Percentiles rank a stretch among this genome's conserved stretches.
These are phyloP conservation scores for Neonectria ditissima DNA, from an alignment of 2,329 filamentous ascomycete species.

Conservation along the genomic window DNA sequence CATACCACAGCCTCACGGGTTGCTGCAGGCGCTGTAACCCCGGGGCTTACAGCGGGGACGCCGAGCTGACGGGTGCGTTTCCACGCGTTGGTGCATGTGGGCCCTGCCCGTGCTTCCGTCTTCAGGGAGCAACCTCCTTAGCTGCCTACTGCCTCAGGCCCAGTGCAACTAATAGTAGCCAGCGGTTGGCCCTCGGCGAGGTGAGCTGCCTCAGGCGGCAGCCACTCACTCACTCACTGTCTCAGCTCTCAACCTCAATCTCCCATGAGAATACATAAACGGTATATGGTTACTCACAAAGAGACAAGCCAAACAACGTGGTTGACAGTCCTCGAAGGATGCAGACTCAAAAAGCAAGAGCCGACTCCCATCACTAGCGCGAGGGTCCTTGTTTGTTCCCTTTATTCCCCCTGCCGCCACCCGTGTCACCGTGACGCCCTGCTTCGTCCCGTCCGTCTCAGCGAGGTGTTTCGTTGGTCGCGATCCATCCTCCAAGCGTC, in stretches of 20 bases:
- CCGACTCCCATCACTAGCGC: conserved; percentile 2
- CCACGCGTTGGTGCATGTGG: not conserved
- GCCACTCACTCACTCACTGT: not conserved
- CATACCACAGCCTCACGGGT: not conserved
- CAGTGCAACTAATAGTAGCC: no score
- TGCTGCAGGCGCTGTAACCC: not conserved
- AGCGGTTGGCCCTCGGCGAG: not conserved
- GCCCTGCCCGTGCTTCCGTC: not conserved
- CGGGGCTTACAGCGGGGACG: not conserved
- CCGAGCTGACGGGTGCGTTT: not conserved
- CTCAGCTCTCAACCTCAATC: conserved; percentile 8
- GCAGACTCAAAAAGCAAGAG: not conserved
- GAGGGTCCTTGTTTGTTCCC: not conserved
- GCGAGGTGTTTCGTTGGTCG: not conserved
- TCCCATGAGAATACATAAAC: not conserved
- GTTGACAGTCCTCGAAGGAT: not conserved
- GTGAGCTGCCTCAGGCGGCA: conserved; percentile 16
- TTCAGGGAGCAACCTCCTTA: not conserved
- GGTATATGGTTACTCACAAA: not conserved
- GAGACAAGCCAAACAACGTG: not conserved
- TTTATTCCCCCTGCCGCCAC: not conserved
- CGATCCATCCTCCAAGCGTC: not conserved
- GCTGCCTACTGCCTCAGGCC: no score
- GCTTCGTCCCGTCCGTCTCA: not conserved
- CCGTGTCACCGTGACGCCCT: conserved; percentile 4